These are phyloP conservation scores for Argentina anserina DNA, from an alignment of 306 rosid species.

Conservation along the genomic window DNA sequence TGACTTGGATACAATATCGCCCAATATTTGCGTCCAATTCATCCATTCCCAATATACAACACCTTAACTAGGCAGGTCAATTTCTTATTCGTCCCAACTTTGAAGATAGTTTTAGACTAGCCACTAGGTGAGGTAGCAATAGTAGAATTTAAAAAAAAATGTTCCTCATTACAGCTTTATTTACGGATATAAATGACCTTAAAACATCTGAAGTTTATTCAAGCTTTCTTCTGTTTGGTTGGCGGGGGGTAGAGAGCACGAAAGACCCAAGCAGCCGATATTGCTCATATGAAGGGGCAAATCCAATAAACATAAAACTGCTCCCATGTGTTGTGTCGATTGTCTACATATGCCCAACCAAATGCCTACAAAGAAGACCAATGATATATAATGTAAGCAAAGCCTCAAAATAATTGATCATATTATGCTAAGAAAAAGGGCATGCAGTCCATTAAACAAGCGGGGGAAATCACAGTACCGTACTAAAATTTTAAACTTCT, in stretches of 20 bases:
- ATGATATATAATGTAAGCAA: background rate
- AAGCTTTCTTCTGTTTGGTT: constrained; percentile 47
- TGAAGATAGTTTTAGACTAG: background rate
- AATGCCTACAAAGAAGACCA: constrained; percentile 52
- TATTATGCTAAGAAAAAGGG: background rate
- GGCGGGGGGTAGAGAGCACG: constrained; percentile 50
- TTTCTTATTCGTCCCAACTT: background rate
- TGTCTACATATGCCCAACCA: constrained; percentile 85
- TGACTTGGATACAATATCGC: background rate
- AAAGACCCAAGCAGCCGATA: constrained; percentile 71
- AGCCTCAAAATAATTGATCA: background rate
- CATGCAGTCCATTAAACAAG: background rate
- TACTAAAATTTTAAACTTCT: no score
- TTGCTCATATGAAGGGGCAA: constrained; percentile 68
- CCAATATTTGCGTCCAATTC: no score
- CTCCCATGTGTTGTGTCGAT: constrained; percentile 78
- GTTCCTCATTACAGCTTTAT: background rate
- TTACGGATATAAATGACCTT: background rate
- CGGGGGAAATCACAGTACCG: no score
- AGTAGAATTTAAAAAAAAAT: no score
- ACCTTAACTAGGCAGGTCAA: background rate
- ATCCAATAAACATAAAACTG: constrained; percentile 86
- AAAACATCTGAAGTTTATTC: constrained; percentile 16
- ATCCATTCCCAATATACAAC: background rate
- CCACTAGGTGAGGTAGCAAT: no score